Base-by-base conservation (phyloP, 306 rosid species). In the Dryas octopetala region DNA sequence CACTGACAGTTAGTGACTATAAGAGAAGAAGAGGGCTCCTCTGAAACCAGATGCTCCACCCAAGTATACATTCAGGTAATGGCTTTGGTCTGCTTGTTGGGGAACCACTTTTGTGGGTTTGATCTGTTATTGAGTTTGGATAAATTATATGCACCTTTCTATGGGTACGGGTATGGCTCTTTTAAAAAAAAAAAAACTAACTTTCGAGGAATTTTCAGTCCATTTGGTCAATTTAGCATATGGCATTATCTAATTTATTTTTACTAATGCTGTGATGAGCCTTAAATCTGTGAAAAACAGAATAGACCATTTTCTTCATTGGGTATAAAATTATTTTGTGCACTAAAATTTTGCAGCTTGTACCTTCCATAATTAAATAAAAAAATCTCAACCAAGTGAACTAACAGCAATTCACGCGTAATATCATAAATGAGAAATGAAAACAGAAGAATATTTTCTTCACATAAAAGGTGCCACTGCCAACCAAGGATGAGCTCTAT, bases 11-110 rank as follows among this genome's bases (percentile, higher is more conserved):
- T 58, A 80, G 87, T 59, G 96, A 90, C 65, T 88, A 90, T 78
- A 88, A 84, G 88, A 86, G 89, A 81, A 84, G 90, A 73, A 82
- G 88, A 83, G 92, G 94, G 47, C 89, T 89, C 55, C 85, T 87
- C 19, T 89, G 79, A 82, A 54, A 11, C 75, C 41, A 49, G 49
- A 52, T 53, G 53, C 74, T 32, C 71, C 40, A 41, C 61, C 53
- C 26, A 2, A 8, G 67, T n/a, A 26, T 26, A 32, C 10, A 4
- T 10, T 40, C 7, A 10, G 13, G 45, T 16, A 13, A 6, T 45
- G 12, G 6, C n/a, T 5, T 55, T 12, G 66, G 17, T 71, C 32
- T 41, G 57, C 58, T 49, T 5, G 19, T 41, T 7, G 32, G 19
- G 64, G 43, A 32, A 41, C 17, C 16, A 41, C 73, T 17, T 23